A percentile compares a stretch with the other conserved stretches of the same genome.
Conservation (phyloP, 2,329 filamentous ascomycete species). For the Zasmidium citrigriseum region DNA sequence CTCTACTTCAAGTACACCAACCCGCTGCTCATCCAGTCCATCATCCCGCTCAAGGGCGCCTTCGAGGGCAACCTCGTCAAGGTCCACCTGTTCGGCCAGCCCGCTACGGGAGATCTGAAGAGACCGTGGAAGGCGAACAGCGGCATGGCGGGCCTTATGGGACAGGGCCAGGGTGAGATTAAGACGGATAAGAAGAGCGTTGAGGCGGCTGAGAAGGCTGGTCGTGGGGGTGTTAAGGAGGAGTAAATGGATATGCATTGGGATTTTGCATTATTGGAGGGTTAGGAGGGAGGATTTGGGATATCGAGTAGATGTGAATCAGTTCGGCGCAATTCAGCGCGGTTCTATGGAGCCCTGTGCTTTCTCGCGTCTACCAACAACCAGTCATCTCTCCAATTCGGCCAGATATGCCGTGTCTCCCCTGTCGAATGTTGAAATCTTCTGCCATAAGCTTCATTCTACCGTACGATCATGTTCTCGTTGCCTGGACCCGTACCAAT, state of each 20-base stretch:
- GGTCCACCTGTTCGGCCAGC: constrained; percentile 86
- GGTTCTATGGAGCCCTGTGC: not conserved
- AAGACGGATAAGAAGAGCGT: constrained; percentile 76
- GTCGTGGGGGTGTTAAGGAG: constrained; percentile 54
- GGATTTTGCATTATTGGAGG: not conserved
- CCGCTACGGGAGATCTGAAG: constrained; percentile 87
- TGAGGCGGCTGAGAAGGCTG: constrained; percentile 53
- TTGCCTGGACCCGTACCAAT: constrained; percentile 68
- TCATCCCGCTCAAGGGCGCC: constrained; percentile 94
- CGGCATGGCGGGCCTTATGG: constrained; percentile 77
- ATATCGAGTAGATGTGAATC: not conserved
- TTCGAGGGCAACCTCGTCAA: constrained; percentile 95
- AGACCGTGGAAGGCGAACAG: constrained; percentile 87
- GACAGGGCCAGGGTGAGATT: constrained; percentile 64
- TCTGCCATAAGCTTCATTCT: constrained; percentile 12
- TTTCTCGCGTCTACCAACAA: not conserved
- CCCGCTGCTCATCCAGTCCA: constrained; percentile 96
- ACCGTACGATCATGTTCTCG: constrained; percentile 64
- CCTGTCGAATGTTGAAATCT: not conserved
- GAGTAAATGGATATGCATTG: constrained; percentile 40
- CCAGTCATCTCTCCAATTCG: not conserved
- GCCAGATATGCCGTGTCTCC: no score
- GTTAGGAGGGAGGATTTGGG: not conserved
- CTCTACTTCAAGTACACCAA: constrained; percentile 99
- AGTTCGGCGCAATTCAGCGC: not conserved